A percentile compares a stretch with the other conserved stretches of the same genome.
These are phyloP conservation scores for Lagenaria siceraria DNA, from an alignment of 306 rosid genomes.

Conservation along the genomic window DNA sequence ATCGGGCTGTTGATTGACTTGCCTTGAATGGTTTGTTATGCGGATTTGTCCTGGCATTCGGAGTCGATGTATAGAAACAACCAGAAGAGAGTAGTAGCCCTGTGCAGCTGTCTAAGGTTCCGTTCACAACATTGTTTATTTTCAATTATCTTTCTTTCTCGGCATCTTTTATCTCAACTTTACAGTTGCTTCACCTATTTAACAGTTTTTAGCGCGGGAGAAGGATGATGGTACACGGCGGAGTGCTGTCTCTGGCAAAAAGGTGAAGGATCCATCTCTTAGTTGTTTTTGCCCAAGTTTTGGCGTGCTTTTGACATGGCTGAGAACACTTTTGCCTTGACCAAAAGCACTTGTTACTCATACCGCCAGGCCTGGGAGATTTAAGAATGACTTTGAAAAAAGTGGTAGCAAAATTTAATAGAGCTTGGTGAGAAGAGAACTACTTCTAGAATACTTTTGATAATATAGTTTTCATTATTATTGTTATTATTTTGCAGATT, in stretches of 20 bases:
- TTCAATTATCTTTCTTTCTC: not conserved
- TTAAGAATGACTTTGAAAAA: not conserved
- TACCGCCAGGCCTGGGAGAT: not conserved
- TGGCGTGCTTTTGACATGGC: not conserved
- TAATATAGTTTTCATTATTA: not conserved
- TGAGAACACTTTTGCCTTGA: not conserved
- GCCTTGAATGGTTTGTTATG: slow-evolving; percentile 60
- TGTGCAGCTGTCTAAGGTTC: slow-evolving; percentile 94
- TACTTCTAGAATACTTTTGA: not conserved
- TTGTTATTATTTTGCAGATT: slow-evolving; percentile 33
- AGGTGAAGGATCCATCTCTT: slow-evolving; percentile 27
- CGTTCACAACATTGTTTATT: not conserved
- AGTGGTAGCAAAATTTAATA: not conserved
- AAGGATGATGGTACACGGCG: slow-evolving; percentile 81
- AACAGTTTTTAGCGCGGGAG: slow-evolving; percentile 75
- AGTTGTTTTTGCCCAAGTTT: not conserved
- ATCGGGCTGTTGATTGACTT: slow-evolving; percentile 51
- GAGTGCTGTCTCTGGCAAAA: slow-evolving; percentile 96
- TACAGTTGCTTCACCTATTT: not conserved
- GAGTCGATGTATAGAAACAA: slow-evolving; percentile 84
- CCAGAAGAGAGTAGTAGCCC: slow-evolving; percentile 57
- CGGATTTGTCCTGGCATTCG: slow-evolving; percentile 68
- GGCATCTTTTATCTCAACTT: not conserved
- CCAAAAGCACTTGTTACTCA: not conserved
- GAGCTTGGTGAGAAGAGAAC: not conserved